These are phyloP conservation scores for Zymoseptoria pseudotritici DNA, from an alignment of 2,329 filamentous ascomycete species.

Conservation along the genomic window DNA sequence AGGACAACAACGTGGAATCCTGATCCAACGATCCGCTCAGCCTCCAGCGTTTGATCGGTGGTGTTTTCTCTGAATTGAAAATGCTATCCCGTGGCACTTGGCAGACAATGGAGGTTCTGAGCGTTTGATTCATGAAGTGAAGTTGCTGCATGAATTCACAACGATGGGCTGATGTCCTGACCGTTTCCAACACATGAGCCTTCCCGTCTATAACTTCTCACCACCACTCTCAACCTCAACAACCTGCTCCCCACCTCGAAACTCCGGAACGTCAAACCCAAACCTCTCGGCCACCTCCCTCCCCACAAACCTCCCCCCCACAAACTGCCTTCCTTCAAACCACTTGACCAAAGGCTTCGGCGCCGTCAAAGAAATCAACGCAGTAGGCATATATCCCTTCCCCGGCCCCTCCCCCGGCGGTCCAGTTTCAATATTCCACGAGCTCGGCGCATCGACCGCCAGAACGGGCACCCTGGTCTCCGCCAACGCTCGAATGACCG, in stretches of 20 bases:
- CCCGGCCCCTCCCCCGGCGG: slow-evolving; percentile 72
- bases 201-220: slow-evolving; percentile 13
- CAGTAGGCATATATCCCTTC: slow-evolving; percentile 69
- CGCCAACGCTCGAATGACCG: slow-evolving; percentile 70
- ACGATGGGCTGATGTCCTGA: background rate
- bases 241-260: slow-evolving; percentile 81
- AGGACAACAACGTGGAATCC: too few species aligned
- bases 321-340: slow-evolving; percentile 82
- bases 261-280: slow-evolving; percentile 71
- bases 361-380: slow-evolving; percentile 81
- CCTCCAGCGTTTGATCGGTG: too few species aligned
- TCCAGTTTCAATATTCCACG: slow-evolving; percentile 85
- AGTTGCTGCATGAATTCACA: too few species aligned
- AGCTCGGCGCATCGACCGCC: slow-evolving; percentile 86
- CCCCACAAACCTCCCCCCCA: slow-evolving; percentile 84
- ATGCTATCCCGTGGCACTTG: too few species aligned
- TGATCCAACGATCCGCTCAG: too few species aligned
- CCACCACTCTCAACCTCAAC: slow-evolving; percentile 57
- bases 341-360: slow-evolving; percentile 82
- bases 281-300: slow-evolving; percentile 76
- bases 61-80: too few species aligned
- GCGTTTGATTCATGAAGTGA: too few species aligned
- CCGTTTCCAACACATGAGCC: background rate
- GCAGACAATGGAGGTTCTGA: too few species aligned
- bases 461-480: slow-evolving; percentile 69